These are phyloP conservation scores for Cylindrotheca fusiformis DNA, from an alignment of 108 stramenopile species.

Conservation along the genomic window DNA sequence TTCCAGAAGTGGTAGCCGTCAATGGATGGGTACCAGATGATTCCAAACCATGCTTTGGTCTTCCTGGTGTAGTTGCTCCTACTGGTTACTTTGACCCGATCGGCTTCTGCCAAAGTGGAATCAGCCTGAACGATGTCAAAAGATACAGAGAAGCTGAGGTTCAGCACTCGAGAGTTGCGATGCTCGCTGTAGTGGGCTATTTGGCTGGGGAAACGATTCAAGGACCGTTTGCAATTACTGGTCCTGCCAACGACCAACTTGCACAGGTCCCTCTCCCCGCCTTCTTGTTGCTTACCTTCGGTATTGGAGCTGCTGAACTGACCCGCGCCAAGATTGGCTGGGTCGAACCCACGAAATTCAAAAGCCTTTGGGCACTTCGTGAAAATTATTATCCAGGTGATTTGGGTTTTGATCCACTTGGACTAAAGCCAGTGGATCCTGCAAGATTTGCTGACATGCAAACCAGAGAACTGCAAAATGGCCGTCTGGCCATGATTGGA, in stretches of 20 bases:
- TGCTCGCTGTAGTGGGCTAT: conserved; percentile 58
- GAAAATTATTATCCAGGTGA: conserved; percentile 84
- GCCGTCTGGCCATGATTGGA: conserved; percentile 84
- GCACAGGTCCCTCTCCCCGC: conserved; percentile 53
- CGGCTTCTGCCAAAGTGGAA: conserved; percentile 16
- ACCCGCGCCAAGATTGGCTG: conserved; percentile 67
- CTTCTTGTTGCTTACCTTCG: conserved; percentile 28
- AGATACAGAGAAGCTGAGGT: conserved; percentile 62
- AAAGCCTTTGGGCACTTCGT: conserved; percentile 44
- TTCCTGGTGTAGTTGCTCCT: conserved; percentile 43
- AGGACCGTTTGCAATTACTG: conserved; percentile 44
- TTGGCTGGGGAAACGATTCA: conserved; percentile 34
- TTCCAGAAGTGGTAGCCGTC: conserved; percentile 21
- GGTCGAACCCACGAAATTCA: conserved; percentile 57
- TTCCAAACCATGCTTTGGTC: conserved; percentile 33
- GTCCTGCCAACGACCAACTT: conserved; percentile 83
- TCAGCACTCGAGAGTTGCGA: conserved; percentile 61
- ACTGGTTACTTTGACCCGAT: conserved; percentile 61
- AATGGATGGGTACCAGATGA: conserved; percentile 66
- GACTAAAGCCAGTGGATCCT: conserved; percentile 67
- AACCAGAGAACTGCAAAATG: conserved; percentile 86
- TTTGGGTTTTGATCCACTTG: conserved; percentile 84
- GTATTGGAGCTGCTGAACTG: conserved; percentile 60
- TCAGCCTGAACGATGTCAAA: conserved; percentile 30
- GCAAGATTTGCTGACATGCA: conserved; percentile 60